phyloP scores from a whole-genome alignment of 2,329 filamentous ascomycete genomes.

The Aspergillus ochraceoroseus region DNA sequence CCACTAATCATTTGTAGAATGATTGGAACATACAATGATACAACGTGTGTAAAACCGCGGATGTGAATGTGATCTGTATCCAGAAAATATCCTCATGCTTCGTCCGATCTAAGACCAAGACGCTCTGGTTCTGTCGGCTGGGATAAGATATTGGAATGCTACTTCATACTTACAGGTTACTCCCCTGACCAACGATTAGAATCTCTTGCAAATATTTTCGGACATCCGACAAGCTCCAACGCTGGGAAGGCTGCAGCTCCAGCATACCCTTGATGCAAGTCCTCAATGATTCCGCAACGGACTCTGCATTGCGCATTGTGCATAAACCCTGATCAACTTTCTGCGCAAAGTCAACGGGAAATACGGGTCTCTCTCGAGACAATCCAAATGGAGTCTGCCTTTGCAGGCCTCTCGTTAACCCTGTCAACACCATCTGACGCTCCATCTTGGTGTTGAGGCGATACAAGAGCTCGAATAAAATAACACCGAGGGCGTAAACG shows the following conservation, averaged over 20 bases:
- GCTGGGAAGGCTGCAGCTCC: slow-evolving; percentile 31
- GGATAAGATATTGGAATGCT: too few species aligned
- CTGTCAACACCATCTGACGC: slow-evolving; percentile 41
- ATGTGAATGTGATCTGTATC: too few species aligned
- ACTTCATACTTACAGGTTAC: too few species aligned
- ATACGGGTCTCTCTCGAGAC: slow-evolving; percentile 17
- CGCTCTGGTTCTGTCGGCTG: too few species aligned
- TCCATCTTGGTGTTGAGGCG: slow-evolving; percentile 51
- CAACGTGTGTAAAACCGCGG: too few species aligned
- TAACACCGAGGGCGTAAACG: slow-evolving; percentile 58
- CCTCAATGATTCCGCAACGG: slow-evolving; percentile 33
- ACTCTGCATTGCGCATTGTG: slow-evolving; percentile 23
- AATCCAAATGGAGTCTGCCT: neutral
- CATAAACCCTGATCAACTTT: slow-evolving; percentile 36
- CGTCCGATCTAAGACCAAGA: too few species aligned
- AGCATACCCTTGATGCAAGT: slow-evolving; percentile 43
- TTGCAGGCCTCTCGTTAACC: slow-evolving; percentile 33
- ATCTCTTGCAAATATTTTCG: slow-evolving; percentile 33
- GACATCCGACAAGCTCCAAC: slow-evolving; percentile 39
- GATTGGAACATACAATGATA: too few species aligned
- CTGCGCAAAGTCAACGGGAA: slow-evolving; percentile 38
- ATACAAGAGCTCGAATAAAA: slow-evolving; percentile 58
- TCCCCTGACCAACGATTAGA: slow-evolving; percentile 22
- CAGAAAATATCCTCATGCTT: too few species aligned
- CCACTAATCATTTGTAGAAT: too few species aligned